Conservation (phyloP, 83 land plant genomes). For the Diphasiastrum complanatum region DNA sequence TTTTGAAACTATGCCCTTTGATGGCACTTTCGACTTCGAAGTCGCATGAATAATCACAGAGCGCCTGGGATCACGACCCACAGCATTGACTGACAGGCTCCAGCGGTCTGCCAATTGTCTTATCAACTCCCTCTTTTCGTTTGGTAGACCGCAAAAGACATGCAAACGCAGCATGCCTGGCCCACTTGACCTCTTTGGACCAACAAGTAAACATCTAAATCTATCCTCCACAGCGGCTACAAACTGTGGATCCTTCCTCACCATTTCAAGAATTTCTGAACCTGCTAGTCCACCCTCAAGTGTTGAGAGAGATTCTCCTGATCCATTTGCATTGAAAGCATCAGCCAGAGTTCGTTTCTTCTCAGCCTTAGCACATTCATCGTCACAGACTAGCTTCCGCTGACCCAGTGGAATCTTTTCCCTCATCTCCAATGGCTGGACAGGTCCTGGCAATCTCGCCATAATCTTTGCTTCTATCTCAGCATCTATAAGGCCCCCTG, state of each 20-base stretch:
- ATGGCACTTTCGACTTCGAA: constrained; percentile 73
- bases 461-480: constrained; percentile 25
- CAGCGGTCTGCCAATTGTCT: constrained; percentile 79
- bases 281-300: constrained; percentile 40
- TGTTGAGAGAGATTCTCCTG: constrained; percentile 54
- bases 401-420: constrained; percentile 72
- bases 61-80: constrained; percentile 88
- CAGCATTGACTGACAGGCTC: constrained; percentile 66
- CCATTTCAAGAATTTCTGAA: constrained; percentile 60
- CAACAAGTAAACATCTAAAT: constrained; percentile 66
- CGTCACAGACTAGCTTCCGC: constrained; percentile 76
- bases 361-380: constrained; percentile 79
- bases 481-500: constrained; percentile 44
- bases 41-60: constrained; percentile 71
- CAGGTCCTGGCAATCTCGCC: constrained; percentile 57
- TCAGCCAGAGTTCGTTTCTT: constrained; percentile 71
- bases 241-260: constrained; percentile 85
- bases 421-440: constrained; percentile 59
- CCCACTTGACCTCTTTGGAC: constrained; percentile 35
- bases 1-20: constrained; percentile 46
- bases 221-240: constrained; percentile 80
- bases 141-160: constrained; percentile 61
- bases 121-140: constrained; percentile 82
- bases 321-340: constrained; percentile 69
- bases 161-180: constrained; percentile 45